Evolutionary conservation across 345 rosid genomes (phyloP), one percentile per base, ranked within the genome.

Genomic region (Moricandia arvensis): DNA sequence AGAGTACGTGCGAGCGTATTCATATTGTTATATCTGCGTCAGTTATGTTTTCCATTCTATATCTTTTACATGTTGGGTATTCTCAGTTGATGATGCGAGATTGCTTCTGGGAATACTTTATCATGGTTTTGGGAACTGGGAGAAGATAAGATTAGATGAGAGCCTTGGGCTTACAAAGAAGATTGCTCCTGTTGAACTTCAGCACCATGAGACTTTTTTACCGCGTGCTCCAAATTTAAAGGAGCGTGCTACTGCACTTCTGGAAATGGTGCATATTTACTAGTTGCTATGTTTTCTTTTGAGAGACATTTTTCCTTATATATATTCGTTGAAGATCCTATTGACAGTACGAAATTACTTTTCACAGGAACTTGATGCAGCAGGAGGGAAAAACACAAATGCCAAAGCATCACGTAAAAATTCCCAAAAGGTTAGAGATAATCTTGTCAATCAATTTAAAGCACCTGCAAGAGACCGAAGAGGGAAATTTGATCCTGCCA

Each of bases 121-220:
- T 82, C 88, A 95, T 85, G 99, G 99, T 62, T 95, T 95, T 79
- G 96, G 99, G 33, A 95, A 87, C 77, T 95, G 99, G 99, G 99
- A 95, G 82, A 90, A 86, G 82, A 90, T 95, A 74, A 83, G 99
- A 80, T 81, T 90, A 85, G 97, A 92, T 81, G 97, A 87, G 63
- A 82, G 86, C 73, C 96, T 95, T 71, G 93, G 99, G 65, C 97
- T 95, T 72, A 78, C 83, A 0, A 95, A 90, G 83, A 95, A 95
- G 91, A 87, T 95, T 81, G 99, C 99, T 81, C 99, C 99, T 24
- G 97, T 74, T 8, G 99, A 90, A 83, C 96, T 95, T 72, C 99
- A 95, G 34, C 99, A 95, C 81, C 99, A 95, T 70, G 99, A 95
- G 86, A 95, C 99, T 49, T 95, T 95, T 82, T 82, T 95, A 59